Conservation (phyloP, 305 asterid genomes). For the Striga hermonthica region DNA sequence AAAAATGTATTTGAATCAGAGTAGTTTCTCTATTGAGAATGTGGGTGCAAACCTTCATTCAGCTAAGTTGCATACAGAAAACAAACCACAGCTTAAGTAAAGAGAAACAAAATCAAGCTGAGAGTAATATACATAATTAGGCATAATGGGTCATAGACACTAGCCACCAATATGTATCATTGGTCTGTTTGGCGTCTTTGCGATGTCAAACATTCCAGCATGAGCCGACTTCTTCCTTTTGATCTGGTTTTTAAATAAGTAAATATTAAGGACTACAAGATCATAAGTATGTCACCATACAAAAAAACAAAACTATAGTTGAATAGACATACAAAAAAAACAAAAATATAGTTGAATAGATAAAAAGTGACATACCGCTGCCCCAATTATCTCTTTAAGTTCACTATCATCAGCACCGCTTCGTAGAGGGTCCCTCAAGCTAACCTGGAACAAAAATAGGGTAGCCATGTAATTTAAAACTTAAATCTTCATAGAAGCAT, state of each 20-base stretch:
- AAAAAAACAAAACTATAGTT: constrained; percentile 9
- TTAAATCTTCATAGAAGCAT: constrained; percentile 11
- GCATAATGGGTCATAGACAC: constrained; percentile 17
- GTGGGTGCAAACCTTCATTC: constrained; percentile 10
- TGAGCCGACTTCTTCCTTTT: constrained; percentile 94
- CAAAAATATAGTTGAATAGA: constrained; percentile 16
- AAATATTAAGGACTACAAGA: constrained; percentile 26
- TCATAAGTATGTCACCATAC: not conserved
- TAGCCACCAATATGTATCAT: constrained; percentile 97
- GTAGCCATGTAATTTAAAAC: constrained; percentile 6
- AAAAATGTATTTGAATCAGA: constrained; percentile 4
- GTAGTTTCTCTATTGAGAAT: constrained; percentile 4
- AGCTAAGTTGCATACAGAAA: constrained; percentile 11
- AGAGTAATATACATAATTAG: constrained; percentile 25
- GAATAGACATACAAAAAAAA: too few species aligned
- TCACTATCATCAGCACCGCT: constrained; percentile 71
- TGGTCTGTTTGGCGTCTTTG: constrained; percentile 92
- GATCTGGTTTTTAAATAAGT: constrained; percentile 47
- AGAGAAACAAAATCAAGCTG: constrained; percentile 9
- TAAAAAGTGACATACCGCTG: constrained; percentile 54
- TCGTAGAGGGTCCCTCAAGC: constrained; percentile 94
- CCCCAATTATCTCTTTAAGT: constrained; percentile 73
- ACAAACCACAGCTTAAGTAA: constrained; percentile 3
- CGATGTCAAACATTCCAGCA: constrained; percentile 94
- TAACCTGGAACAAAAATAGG: constrained; percentile 53